These are phyloP conservation scores for Crithidia fasciculata DNA, from an alignment of 208 protist genomes.

Conservation along the genomic window DNA sequence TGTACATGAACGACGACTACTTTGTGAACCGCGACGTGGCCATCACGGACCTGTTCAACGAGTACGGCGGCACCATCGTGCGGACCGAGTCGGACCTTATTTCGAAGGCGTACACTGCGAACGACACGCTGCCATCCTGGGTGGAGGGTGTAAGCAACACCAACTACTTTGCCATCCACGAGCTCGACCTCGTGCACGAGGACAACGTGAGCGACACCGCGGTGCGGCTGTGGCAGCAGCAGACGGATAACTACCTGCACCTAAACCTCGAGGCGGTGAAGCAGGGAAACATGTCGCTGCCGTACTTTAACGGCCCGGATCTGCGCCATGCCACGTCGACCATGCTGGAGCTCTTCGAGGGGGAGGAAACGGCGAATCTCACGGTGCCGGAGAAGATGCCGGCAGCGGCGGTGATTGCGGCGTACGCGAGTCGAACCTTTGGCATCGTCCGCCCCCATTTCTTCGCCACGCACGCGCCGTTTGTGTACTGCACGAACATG, in stretches of 20 bases:
- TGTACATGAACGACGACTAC: constrained; percentile 84
- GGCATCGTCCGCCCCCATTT: constrained; percentile 31
- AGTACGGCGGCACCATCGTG: constrained; percentile 62
- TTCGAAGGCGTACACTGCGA: constrained; percentile 1
- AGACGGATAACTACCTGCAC: background rate
- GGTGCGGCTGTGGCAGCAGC: constrained; percentile 22
- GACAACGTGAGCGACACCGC: constrained; percentile 3
- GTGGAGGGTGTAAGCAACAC: constrained; percentile 22
- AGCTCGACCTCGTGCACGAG: constrained; percentile 28
- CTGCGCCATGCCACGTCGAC: constrained; percentile 2
- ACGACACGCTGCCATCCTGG: constrained; percentile 7
- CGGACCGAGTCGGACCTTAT: constrained; percentile 40
- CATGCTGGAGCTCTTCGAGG: constrained; percentile 15
- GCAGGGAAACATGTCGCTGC: background rate
- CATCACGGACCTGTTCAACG: constrained; percentile 66
- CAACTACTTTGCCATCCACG: constrained; percentile 19
- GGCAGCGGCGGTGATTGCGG: background rate
- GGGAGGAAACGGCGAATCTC: background rate
- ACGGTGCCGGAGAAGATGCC: background rate
- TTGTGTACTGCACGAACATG: constrained; percentile 72
- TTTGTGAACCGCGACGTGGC: constrained; percentile 66
- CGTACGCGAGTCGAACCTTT: constrained; percentile 10
- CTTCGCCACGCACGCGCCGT: constrained; percentile 67
- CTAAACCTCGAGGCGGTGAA: constrained; percentile 9
- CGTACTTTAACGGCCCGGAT: constrained; percentile 4